Conservation (phyloP, 2,329 filamentous ascomycete genomes). For the Phialophora tarda region DNA sequence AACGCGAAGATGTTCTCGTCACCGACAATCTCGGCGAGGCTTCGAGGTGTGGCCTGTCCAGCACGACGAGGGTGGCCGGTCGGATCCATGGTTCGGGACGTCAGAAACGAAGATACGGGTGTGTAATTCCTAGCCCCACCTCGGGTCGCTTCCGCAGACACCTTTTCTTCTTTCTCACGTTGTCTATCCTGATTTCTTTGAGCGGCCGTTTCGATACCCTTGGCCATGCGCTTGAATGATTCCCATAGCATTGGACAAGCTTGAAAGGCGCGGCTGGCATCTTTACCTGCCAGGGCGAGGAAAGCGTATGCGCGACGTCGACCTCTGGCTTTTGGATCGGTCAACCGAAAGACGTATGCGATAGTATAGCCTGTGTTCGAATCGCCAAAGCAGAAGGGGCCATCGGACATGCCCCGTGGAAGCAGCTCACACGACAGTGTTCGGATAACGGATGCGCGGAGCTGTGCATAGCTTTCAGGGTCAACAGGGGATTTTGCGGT, state of each 20-base stretch:
- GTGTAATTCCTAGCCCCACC: constrained; percentile 51
- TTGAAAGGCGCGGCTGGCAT: constrained; percentile 54
- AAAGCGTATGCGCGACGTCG: constrained; percentile 63
- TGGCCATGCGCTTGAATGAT: constrained; percentile 61
- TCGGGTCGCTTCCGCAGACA: constrained; percentile 21
- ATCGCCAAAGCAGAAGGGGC: constrained; percentile 65
- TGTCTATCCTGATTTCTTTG: constrained; percentile 54
- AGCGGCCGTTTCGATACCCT: constrained; percentile 56
- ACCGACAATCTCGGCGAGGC: constrained; percentile 64
- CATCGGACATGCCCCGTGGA: constrained; percentile 61
- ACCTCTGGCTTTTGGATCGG: constrained; percentile 63
- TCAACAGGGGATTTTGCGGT: constrained; percentile 63
- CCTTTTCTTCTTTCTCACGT: constrained; percentile 49
- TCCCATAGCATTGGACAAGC: constrained; percentile 58
- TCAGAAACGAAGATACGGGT: constrained; percentile 64
- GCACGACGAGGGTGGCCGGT: constrained; percentile 60
- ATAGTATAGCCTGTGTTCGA: constrained; percentile 63
- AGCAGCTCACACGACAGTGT: constrained; percentile 63
- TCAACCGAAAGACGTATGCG: constrained; percentile 64
- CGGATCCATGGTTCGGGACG: constrained; percentile 61
- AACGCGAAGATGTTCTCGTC: constrained; percentile 65
- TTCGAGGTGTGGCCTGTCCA: constrained; percentile 61
- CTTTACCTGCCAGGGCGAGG: constrained; percentile 62
- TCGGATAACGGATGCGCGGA: constrained; percentile 63
- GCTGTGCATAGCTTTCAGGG: constrained; percentile 59